Percentiles rank a stretch among this genome's conserved stretches.
phyloP scores from a whole-genome alignment of 2,329 filamentous ascomycete species.

The Calonectria pauciramosa region DNA sequence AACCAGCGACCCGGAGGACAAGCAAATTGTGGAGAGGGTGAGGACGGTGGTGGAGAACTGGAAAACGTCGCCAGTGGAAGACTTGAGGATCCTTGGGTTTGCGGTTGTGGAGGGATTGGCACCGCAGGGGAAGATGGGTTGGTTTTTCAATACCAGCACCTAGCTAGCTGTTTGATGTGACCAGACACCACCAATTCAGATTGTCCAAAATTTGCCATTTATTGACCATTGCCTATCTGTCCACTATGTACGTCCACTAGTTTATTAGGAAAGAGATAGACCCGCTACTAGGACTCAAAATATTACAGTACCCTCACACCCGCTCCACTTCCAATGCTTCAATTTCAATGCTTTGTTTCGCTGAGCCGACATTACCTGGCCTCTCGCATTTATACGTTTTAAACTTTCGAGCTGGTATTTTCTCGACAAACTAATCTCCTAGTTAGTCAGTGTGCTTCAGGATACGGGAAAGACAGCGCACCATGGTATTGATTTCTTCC shows the following conservation, averaged over 20 bases:
- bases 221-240: not conserved
- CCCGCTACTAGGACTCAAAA: too few species aligned
- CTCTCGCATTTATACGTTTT: constrained; percentile 17
- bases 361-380: not conserved
- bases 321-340: constrained; percentile 15
- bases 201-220: not conserved
- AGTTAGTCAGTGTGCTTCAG: not conserved
- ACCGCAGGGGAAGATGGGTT: not conserved
- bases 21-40: not conserved
- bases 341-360: constrained; percentile 4
- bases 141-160: constrained; percentile 1
- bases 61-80: constrained; percentile 24
- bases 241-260: not conserved
- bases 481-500: constrained; percentile 41
- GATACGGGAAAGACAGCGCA: not conserved
- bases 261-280: too few species aligned
- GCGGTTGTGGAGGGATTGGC: not conserved
- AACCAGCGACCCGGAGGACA: not conserved
- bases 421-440: constrained; percentile 27
- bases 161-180: not conserved
- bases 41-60: constrained; percentile 28
- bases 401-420: constrained; percentile 35
- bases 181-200: not conserved
- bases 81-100: constrained; percentile 22
- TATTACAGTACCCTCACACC: not conserved